phyloP scores from a whole-genome alignment of 108 stramenopile species.

The Pseudonitzschia delicatissima region DNA sequence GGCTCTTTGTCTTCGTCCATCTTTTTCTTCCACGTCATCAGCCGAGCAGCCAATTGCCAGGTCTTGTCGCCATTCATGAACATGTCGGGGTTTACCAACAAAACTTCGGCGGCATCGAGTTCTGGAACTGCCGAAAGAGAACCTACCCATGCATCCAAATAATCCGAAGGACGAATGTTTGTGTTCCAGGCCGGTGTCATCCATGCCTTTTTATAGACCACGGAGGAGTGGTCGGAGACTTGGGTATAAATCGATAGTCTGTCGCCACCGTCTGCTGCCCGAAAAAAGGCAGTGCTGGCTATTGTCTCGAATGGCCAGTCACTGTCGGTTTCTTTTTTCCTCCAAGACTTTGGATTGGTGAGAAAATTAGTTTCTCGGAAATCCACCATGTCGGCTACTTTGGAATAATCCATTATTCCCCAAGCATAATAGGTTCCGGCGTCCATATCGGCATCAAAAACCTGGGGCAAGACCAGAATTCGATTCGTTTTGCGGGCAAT shows the following conservation, averaged over 20 bases:
- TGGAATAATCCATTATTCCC: conserved; percentile 26
- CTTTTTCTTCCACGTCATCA: not conserved
- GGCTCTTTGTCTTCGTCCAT: not conserved
- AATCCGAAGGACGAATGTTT: not conserved
- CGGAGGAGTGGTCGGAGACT: conserved; percentile 1
- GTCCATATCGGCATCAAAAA: conserved; percentile 20
- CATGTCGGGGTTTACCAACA: conserved; percentile 12
- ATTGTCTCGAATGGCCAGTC: conserved; percentile 14
- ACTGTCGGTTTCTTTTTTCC: not conserved
- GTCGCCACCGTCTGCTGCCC: not conserved
- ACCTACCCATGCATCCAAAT: conserved; percentile 2
- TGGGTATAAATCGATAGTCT: not conserved
- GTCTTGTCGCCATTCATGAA: not conserved
- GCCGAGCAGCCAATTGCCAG: not conserved
- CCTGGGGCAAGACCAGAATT: conserved; percentile 34
- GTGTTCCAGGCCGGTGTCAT: too few species aligned
- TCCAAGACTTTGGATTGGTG: conserved; percentile 40
- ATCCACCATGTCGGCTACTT: conserved; percentile 21
- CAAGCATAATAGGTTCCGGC: conserved; percentile 31
- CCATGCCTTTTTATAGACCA: not conserved
- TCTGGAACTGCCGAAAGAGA: not conserved
- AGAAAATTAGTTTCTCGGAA: conserved; percentile 44
- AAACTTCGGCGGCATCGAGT: conserved; percentile 1
- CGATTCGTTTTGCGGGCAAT: conserved; percentile 33
- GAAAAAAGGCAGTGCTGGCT: not conserved